Evolutionary conservation across 345 rosid genomes (phyloP), one percentile per base, ranked within the genome.

Genomic region (Rhizophora apiculata): DNA sequence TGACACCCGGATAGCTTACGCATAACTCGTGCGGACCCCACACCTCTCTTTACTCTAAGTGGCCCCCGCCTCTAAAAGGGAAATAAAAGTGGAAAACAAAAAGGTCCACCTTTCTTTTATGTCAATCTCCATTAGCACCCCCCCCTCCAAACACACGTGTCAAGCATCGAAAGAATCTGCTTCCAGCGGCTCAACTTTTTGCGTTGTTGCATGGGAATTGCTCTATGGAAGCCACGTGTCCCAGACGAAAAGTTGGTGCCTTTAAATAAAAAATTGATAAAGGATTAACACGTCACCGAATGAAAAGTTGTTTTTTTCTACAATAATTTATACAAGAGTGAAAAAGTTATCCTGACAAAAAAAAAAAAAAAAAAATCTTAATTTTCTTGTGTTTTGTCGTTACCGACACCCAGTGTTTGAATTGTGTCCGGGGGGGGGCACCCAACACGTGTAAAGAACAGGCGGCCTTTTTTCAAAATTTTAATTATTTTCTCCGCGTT

Each of bases 111-210:
- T 34, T 34, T 34, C 36, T 34, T 34, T 34, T 34, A 10, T 53
- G 57, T 19, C 9, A 6, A 22, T 21, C 3, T 6, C 22, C 72
- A 70, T 62, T 30, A 65, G 61, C 9, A 62, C 16, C 8, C 18
- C n/a, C n/a, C n/a, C n/a, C n/a, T n/a, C n/a, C n/a, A n/a, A 6
- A 0, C 20, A 32, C 71, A 64, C 79, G 27, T 64, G 74, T 22
- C 62, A 66, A 49, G 52, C 75, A 60, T 55, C 68, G 19, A 26
- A 67, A 34, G 75, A 70, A 69, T 71, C 58, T 74, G 36, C 55
- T 68, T 58, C 66, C 53, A 60, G 79, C 65, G 79, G 82, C 76
- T 64, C 74, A 74, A 67, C 39, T 43, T 63, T 55, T 71, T 60
- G 24, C 62, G 51, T 60, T 43, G 57, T 20, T 11, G 9, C 18